Base-by-base conservation (phyloP, 345 rosid genomes). In the Populus tremula region DNA sequence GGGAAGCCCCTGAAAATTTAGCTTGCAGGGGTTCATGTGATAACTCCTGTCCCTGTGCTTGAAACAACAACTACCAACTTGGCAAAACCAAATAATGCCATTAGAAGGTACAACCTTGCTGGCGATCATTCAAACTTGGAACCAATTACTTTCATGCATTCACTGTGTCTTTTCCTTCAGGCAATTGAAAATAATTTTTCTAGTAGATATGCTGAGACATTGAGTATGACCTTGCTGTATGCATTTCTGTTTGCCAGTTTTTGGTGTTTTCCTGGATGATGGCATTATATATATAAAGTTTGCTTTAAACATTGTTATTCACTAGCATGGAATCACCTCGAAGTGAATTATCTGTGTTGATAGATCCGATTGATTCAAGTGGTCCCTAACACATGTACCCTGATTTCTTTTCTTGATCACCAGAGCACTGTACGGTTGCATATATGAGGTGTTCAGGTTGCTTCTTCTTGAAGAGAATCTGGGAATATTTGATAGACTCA, bases 1-100 rank as follows among this genome's bases (percentile, higher is more conserved):
- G 82, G 82, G 70, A 76, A 81, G 66, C 82, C 82, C 45, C 74
- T 78, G 82, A 77, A 65, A 12, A 76, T 81, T 41, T 78, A 72
- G 64, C 41, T 82, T 38, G 79, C 77, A 12, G 82, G 84, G 25
- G 27, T 27, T 53, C 75, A 75, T 66, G 25, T 67, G 43, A 69
- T 67, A n/a, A 13, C 75, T 43, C 59, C 82, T 27, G 25, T 38
- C 35, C 50, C 69, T 74, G 43, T 53, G 17, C 80, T 73, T 69
- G n/a, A 23, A 64, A 38, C 73, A 33, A 36, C 73, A n/a, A 41
- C 21, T 29, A 43, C 71, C 66, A 31, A 29, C 73, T 5, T 45
- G 4, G 78, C 67, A 69, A 69, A 43, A 36, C 54, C 62, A 2
- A 31, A 43, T 70, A 72, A 74, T 47, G 49, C 8, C 38, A 10